Conservation (phyloP, 495 filamentous ascomycete species). For the Cetradonia linearis region DNA sequence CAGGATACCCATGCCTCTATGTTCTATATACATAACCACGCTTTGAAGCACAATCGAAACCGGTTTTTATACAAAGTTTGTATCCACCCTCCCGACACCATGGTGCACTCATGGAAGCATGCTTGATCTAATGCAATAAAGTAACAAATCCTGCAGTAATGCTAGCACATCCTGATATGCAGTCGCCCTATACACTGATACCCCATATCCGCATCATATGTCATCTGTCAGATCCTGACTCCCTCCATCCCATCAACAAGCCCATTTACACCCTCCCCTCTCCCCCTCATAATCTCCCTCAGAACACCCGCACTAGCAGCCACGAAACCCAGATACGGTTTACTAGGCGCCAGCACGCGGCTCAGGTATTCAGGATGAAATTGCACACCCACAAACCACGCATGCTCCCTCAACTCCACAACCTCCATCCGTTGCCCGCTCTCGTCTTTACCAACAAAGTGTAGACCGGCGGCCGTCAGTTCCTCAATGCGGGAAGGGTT, state of each 20-base stretch:
- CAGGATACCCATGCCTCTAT: no score
- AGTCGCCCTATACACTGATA: background rate
- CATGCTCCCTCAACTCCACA: conserved; percentile 79
- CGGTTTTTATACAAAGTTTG: no score
- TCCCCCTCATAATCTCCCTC: conserved; percentile 34
- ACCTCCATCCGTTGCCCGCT: conserved; percentile 82
- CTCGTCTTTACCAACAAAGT: conserved; percentile 66
- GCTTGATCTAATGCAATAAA: no score
- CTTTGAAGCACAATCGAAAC: no score
- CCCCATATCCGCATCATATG: background rate
- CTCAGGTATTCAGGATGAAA: conserved; percentile 79
- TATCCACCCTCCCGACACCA: no score
- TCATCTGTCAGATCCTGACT: background rate
- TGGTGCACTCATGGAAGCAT: no score
- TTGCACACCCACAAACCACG: conserved; percentile 84
- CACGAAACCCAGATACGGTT: conserved; percentile 78
- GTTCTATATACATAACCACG: no score
- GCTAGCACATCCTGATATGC: background rate
- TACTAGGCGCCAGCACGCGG: conserved; percentile 60
- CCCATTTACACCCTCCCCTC: background rate
- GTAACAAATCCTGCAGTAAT: background rate
- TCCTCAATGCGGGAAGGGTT: conserved; percentile 34
- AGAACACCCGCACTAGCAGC: conserved; percentile 61
- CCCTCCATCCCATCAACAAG: conserved; percentile 2
- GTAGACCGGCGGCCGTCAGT: conserved; percentile 32